Base-by-base conservation (phyloP, 768 basidiomycete genomes). In the Russula compacta region DNA sequence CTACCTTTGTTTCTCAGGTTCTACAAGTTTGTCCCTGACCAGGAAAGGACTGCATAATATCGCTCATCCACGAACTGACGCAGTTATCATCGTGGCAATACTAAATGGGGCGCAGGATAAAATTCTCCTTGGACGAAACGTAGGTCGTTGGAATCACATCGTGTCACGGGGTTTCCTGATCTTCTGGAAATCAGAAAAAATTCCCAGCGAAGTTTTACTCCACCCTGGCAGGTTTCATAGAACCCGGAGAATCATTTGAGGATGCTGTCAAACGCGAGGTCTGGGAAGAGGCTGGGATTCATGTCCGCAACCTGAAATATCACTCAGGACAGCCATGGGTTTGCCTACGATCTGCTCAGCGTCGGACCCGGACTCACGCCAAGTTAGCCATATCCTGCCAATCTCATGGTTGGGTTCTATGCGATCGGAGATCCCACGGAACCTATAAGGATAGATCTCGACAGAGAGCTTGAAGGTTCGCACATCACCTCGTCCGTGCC, bases 211-310 rank as follows among this genome's bases (percentile, higher is more conserved):
- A 77, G 52, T 87, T 89, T 72, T 97, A 92, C 73, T 95, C 92
- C 1, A 91, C 92, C 49, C 74, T 98, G 33, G 92, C 95, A 1
- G 95, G 95, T 2, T 98, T 98, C 70, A 81, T 95, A 48, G 95
- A 98, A 71, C 92, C 94, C 5, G 94, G 89, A 10, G 95, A 99
- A 71, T 84, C 89, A 0, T 87, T 97, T 64, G 95, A 99, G 70
- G 94, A 98, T 67, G 88, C 95, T 2, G 94, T 98, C 35, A 78
- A 81, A 55, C 81, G 95, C 42, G 95, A 98, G 72, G 86, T 95
- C 72, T 92, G 92, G 85, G 95, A 99, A 72, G 95, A 98, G 72
- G 90, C 92, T 2, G 95, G 95, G 4, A 81, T 98, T n/a, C 81
- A 79, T 50, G 90, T 92, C 24, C 87, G 86, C 76, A 80, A 92